Conservation (phyloP, 2,329 filamentous ascomycete genomes). For the Falciphora oryzae region DNA sequence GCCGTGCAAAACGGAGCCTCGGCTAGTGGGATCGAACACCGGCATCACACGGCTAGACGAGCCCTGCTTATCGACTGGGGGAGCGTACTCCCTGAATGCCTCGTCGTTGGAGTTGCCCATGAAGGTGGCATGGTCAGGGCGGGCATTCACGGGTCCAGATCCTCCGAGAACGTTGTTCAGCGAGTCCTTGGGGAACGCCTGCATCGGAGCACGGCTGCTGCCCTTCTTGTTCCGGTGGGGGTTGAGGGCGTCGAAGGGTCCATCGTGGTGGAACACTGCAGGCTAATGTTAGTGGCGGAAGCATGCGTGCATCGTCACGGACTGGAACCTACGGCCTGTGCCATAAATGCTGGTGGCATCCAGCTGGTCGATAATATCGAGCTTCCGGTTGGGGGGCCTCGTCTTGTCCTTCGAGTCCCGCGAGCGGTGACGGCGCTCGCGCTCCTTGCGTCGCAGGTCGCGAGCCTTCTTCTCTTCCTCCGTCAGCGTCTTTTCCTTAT, state of each 20-base stretch:
- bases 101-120: conserved; percentile 77
- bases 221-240: conserved; percentile 87
- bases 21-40: conserved; percentile 63
- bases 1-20: conserved; percentile 72
- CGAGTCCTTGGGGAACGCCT: conserved; percentile 89
- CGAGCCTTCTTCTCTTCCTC: conserved; percentile 51
- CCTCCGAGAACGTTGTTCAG: conserved; percentile 90
- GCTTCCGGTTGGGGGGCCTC: conserved; percentile 42
- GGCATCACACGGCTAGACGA: conserved; percentile 33
- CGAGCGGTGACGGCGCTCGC: conserved; percentile 44
- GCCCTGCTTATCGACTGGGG: conserved; percentile 23
- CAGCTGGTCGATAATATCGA: conserved; percentile 94
- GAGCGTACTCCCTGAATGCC: conserved; percentile 68
- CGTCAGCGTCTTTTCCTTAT: conserved; percentile 51
- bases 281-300: not conserved
- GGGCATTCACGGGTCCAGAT: conserved; percentile 73
- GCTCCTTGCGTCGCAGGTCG: conserved; percentile 45
- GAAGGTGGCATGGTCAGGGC: conserved; percentile 81
- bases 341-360: conserved; percentile 96
- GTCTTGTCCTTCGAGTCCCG: conserved; percentile 48
- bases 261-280: conserved; percentile 92
- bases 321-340: conserved; percentile 66
- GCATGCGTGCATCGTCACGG: not conserved
- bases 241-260: conserved; percentile 94
- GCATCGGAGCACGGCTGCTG: conserved; percentile 82